Base-by-base conservation (phyloP, 208 protist genomes). In the Giardia muris region DNA sequence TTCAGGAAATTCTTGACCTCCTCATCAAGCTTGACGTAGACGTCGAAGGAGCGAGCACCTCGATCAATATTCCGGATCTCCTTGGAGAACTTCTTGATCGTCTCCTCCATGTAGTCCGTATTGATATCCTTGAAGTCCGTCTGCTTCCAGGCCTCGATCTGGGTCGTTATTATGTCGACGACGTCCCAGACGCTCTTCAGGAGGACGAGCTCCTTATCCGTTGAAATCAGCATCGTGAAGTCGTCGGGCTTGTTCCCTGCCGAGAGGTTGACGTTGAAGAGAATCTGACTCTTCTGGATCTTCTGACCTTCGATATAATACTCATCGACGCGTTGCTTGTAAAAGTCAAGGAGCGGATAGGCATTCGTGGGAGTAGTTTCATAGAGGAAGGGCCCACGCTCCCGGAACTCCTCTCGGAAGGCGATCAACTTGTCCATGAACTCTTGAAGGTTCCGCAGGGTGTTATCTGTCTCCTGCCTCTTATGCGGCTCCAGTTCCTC, bases 1-100 rank as follows among this genome's bases (percentile, higher is more conserved):
- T 95, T 96, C 91, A 97, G 94, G 93, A 99, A 99, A 94, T 97
- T 97, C 67, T 96, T 92, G 76, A 99, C 96, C 44, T 96, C 92
- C 91, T 98, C 95, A 93, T 98, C 95, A 30, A 99, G 94, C 30
- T 95, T 94, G 0, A 92, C 87, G 92, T 97, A 99, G 42, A 96
- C 90, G 46, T 88, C 43, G 42, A 44, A 93, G 30, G 0, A 47
- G 67, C 92, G 48, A 43, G 42, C 4, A 0, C 22, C 46, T 0
- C 47, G 39, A 44, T 57, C 48, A 2, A 94, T 30, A 0, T 1
- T 45, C 39, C 89, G 30, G 0, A 93, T 22, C 0, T 92, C 67
- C 92, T 93, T 92, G 0, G 4, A 44, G 2, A 94, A 93, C 39
- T 92, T 93, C 30, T 93, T 93, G 43, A 43, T 89, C 19, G 67